phyloP scores from a whole-genome alignment of 2,329 filamentous ascomycete genomes.

The Cryphonectria carpinicola region DNA sequence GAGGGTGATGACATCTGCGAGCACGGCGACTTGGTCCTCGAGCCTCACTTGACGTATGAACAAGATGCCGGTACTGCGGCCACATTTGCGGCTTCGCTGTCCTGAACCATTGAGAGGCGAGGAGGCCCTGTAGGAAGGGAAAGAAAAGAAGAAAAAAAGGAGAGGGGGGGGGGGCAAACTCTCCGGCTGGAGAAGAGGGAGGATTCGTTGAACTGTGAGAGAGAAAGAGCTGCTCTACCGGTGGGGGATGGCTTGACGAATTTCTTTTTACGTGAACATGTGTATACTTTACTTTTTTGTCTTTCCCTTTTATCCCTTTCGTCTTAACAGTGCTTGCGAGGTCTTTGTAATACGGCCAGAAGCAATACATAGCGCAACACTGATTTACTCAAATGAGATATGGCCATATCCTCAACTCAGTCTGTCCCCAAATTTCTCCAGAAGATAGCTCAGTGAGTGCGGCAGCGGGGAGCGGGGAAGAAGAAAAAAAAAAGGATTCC shows the following conservation, averaged over 20 bases:
- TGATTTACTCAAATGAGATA: not conserved
- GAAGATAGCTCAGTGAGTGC: not conserved
- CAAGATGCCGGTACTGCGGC: slow-evolving; percentile 9
- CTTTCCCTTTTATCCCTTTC: not conserved
- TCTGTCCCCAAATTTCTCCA: not conserved
- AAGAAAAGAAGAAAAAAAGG: too few species aligned
- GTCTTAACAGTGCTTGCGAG: not conserved
- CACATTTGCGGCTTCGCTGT: slow-evolving; percentile 7
- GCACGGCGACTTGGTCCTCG: not conserved
- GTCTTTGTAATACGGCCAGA: not conserved
- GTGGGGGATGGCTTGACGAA: not conserved
- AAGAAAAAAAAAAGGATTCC: too few species aligned
- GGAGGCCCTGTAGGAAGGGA: too few species aligned
- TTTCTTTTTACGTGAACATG: not conserved
- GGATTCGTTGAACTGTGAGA: not conserved
- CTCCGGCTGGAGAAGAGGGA: too few species aligned
- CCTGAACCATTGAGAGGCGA: not conserved
- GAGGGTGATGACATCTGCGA: slow-evolving; percentile 28
- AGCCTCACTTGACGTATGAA: slow-evolving; percentile 10
- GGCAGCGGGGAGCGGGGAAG: too few species aligned
- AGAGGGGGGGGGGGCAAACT: too few species aligned
- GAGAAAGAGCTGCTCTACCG: not conserved
- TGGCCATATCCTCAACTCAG: not conserved
- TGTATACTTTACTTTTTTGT: not conserved
- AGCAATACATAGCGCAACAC: not conserved